These are phyloP conservation scores for Suillus subluteus DNA, from an alignment of 768 basidiomycete species.

Conservation along the genomic window DNA sequence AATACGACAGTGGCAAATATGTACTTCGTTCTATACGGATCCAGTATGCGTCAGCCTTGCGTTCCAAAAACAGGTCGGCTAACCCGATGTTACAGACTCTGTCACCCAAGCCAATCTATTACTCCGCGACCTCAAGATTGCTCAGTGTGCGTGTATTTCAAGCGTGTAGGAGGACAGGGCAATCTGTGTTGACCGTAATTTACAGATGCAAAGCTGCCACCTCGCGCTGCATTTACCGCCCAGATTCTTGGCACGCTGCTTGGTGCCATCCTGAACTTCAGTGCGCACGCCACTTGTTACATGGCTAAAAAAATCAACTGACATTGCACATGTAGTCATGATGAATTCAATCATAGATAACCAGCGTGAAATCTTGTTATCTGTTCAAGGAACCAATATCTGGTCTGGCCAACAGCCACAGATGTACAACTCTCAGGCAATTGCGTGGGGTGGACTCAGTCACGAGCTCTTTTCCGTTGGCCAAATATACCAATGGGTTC, in stretches of 20 bases:
- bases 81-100: constrained; percentile 35
- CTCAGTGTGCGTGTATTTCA: constrained; percentile 33
- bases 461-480: constrained; percentile 47
- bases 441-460: constrained; percentile 62
- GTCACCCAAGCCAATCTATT: constrained; percentile 49
- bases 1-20: constrained; percentile 31
- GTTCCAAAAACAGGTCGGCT: neutral
- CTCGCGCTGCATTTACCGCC: constrained; percentile 64
- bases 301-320: neutral
- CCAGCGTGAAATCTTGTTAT: constrained; percentile 56
- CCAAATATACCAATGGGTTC: constrained; percentile 52
- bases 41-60: constrained; percentile 34
- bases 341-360: constrained; percentile 44
- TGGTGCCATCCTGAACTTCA: constrained; percentile 29
- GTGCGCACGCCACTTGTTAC: constrained; percentile 33
- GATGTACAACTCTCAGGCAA: constrained; percentile 57
- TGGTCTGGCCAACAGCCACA: constrained; percentile 62
- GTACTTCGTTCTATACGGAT: constrained; percentile 48
- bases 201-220: constrained; percentile 63
- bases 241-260: constrained; percentile 71
- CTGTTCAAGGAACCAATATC: constrained; percentile 58
- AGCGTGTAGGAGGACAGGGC: neutral
- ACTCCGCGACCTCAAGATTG: constrained; percentile 52
- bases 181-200: neutral
- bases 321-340: constrained; percentile 52